These are phyloP conservation scores for Monsonia emarginata DNA, from an alignment of 441 rosid species.

Conservation along the genomic window DNA sequence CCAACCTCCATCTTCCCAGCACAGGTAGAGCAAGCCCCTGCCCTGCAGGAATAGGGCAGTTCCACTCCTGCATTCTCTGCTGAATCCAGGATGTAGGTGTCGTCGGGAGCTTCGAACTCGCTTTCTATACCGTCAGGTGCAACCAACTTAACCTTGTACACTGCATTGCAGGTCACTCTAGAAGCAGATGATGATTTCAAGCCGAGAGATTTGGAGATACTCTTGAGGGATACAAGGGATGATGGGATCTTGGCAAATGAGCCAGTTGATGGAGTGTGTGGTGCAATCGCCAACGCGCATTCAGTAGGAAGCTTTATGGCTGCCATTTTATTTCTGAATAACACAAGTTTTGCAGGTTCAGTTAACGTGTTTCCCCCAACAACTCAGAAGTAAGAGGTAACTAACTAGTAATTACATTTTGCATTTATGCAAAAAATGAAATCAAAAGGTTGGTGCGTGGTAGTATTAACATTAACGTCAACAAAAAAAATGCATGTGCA, in stretches of 20 bases:
- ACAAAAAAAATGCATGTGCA: no score
- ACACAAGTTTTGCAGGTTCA: no score
- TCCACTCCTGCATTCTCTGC: conserved; percentile 73
- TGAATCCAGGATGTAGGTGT: conserved; percentile 56
- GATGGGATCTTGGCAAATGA: conserved; percentile 13
- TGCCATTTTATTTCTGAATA: not conserved
- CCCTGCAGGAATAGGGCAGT: conserved; percentile 77
- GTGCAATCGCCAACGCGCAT: not conserved
- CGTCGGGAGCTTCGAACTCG: conserved; percentile 53
- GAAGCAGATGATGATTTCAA: conserved; percentile 47
- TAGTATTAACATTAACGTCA: no score
- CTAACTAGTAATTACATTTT: no score
- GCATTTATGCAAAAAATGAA: no score
- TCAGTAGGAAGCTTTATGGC: not conserved
- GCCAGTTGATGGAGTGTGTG: not conserved
- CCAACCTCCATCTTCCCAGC: conserved; percentile 53
- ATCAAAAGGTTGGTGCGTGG: no score
- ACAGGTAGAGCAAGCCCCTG: conserved; percentile 83
- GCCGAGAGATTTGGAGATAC: conserved; percentile 45
- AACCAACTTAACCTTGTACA: conserved; percentile 67
- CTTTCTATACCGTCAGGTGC: conserved; percentile 51
- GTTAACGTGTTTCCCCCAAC: no score
- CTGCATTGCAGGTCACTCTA: conserved; percentile 29
- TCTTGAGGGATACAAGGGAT: conserved; percentile 39
- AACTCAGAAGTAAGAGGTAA: no score